These are phyloP conservation scores for Parietaria judaica DNA, from an alignment of 306 rosid species.

Conservation along the genomic window DNA sequence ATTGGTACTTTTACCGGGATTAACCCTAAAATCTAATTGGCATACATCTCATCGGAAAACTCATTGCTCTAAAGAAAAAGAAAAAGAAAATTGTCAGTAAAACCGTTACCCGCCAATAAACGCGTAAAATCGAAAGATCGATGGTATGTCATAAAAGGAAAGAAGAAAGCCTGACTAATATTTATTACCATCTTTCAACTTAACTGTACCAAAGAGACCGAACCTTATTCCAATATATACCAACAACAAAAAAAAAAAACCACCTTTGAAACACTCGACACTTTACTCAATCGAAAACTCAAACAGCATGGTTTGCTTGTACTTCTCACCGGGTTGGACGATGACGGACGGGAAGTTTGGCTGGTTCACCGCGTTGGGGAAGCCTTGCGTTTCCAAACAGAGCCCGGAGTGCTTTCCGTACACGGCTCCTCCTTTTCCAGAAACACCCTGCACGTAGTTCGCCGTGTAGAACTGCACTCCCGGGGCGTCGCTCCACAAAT, in stretches of 20 bases:
- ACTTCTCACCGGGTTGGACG: constrained; percentile 71
- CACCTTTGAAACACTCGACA: not conserved
- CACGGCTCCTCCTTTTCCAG: constrained; percentile 63
- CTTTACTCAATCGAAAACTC: constrained; percentile 70
- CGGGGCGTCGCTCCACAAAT: constrained; percentile 74
- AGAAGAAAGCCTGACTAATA: no score
- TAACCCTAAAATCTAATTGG: no score
- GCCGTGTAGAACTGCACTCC: constrained; percentile 95
- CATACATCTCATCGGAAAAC: no score
- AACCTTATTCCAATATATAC: constrained; percentile 17
- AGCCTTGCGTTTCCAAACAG: constrained; percentile 93
- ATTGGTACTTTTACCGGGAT: no score
- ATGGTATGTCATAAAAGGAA: no score
- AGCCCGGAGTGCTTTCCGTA: constrained; percentile 79
- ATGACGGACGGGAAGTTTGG: constrained; percentile 70
- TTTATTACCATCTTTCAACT: not conserved
- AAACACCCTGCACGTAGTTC: constrained; percentile 59
- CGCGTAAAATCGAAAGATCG: no score
- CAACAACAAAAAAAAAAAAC: constrained; percentile 3
- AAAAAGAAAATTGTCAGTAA: no score
- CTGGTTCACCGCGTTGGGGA: constrained; percentile 75
- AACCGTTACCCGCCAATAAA: no score
- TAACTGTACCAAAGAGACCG: constrained; percentile 2
- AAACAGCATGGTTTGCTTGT: constrained; percentile 70
- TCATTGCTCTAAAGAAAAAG: no score